Percentiles rank a stretch among this genome's conserved stretches.
phyloP scores from a whole-genome alignment of 257 asterid species.

The Solanum okadae region DNA sequence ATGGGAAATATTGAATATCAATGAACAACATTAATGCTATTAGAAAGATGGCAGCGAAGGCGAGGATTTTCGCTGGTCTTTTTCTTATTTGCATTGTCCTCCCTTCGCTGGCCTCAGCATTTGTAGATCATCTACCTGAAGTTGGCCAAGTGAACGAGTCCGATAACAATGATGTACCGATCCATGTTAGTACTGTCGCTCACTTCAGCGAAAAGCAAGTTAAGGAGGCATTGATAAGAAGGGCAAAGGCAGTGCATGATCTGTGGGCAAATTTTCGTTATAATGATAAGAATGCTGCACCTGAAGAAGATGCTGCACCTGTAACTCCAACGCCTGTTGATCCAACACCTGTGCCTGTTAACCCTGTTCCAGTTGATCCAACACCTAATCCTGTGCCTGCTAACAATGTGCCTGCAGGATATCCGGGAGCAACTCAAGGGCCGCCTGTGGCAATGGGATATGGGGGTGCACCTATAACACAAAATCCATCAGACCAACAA shows the following conservation, averaged over 20 bases:
- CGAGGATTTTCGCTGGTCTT: slow-evolving; percentile 13
- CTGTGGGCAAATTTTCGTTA: neutral
- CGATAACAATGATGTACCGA: neutral
- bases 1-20: slow-evolving; percentile 1
- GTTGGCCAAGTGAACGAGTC: neutral
- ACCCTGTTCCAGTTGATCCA: neutral
- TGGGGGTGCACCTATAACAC: neutral
- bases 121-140: neutral
- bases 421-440: neutral
- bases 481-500: neutral
- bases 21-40: neutral
- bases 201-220: neutral
- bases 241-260: neutral
- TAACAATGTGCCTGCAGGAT: neutral
- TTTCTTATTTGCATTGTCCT: slow-evolving; percentile 25
- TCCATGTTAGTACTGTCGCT: neutral
- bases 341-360: neutral
- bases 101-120: slow-evolving; percentile 33
- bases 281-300: neutral
- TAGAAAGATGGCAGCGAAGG: slow-evolving; percentile 26
- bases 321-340: neutral
- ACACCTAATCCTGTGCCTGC: neutral
- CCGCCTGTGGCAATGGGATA: neutral
- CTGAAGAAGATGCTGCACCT: neutral
- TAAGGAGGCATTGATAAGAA: neutral